Evolutionary conservation across 2,329 filamentous ascomycete species (phyloP), one percentile per base, ranked within the genome.

Genomic region (Xylaria sp.): DNA sequence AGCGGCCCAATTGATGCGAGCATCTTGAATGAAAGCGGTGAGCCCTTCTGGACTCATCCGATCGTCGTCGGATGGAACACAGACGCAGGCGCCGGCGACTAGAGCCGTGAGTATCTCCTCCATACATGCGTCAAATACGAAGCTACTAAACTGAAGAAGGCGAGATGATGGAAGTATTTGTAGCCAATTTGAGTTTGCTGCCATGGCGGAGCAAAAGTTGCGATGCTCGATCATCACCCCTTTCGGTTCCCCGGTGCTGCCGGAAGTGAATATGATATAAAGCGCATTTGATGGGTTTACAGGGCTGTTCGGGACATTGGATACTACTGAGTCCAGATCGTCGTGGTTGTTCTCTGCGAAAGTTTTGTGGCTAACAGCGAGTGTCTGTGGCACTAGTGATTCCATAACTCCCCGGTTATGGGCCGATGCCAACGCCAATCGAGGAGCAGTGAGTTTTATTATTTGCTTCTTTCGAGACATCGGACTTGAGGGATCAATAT

Each of bases 41-140:
- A 63, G 58, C 25, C 57, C 15, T 4, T 46, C 58, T 0, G 58
- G 58, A 23, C 65, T 67, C 63, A 65, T 65, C 34, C 64, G 64
- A 44, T 61, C 48, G 12, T 64, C 60, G 15, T 68, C 65, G n/a
- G 51, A 58, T 44, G 60, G 65, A 4, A 68, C 52, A 54, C 59
- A 63, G n/a, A 68, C 46, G 25, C 60, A 64, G 10, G 58, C 65
- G 0, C 65, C 65, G 15, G n/a, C 54, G 3, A 59, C 54, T 8
- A 68, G 37, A 23, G 65, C 50, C 2, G 55, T 68, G 7, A 68
- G 34, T 37, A 64, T 60, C 9, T 68, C 65, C n/a, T 54, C 54
- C 39, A 68, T 68, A 23, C 32, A 57, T 25, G 65, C 60, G 25
- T 68, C 65, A 44, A 68, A 68, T 8, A 50, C 58, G 41, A 59